phyloP scores from a whole-genome alignment of 2,329 filamentous ascomycete species.

The Dactylella cylindrospora region DNA sequence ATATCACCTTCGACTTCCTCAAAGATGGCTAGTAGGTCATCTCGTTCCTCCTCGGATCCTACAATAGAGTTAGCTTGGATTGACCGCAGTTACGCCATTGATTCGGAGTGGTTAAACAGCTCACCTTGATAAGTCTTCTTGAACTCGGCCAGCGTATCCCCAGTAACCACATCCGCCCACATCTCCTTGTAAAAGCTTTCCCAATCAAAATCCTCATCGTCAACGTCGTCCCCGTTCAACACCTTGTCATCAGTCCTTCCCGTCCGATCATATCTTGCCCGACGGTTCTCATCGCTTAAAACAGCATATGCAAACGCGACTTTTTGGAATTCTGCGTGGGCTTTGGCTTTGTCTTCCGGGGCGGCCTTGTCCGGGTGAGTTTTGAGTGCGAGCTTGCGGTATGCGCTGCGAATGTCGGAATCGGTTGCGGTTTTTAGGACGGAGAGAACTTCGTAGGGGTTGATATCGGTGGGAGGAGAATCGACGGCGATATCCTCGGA shows the following conservation, averaged over 20 bases:
- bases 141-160: conserved; percentile 73
- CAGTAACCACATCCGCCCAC: conserved; percentile 73
- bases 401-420: conserved; percentile 83
- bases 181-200: conserved; percentile 83
- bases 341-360: conserved; percentile 66
- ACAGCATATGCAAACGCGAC: conserved; percentile 93
- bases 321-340: conserved; percentile 80
- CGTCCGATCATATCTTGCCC: conserved; percentile 83
- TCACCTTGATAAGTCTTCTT: conserved; percentile 64
- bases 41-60: conserved; percentile 78
- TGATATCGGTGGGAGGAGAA: conserved; percentile 63
- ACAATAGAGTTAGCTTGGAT: conserved; percentile 54
- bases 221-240: conserved; percentile 54
- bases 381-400: conserved; percentile 84
- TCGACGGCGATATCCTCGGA: conserved; percentile 35
- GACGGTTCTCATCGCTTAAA: conserved; percentile 77
- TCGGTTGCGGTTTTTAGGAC: conserved; percentile 70
- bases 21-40: conserved; percentile 76
- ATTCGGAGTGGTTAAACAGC: neutral
- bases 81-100: neutral
- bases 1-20: conserved; percentile 72
- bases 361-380: conserved; percentile 85
- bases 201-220: conserved; percentile 85
- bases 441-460: conserved; percentile 78
- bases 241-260: conserved; percentile 85